Conservation (phyloP, 805 yeast species). For the Pichia sporocuriosa region DNA sequence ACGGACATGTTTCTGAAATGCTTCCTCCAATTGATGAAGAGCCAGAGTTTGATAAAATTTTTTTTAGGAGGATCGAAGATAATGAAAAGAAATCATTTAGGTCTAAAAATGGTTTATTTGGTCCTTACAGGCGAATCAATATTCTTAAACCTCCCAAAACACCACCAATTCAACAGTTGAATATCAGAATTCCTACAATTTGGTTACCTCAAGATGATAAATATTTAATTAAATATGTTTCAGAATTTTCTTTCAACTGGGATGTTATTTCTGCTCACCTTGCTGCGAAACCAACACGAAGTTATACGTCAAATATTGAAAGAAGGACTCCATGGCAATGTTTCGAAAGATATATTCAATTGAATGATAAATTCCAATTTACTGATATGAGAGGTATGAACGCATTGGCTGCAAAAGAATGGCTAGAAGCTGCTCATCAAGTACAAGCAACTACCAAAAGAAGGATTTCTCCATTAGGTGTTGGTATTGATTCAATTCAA, state of each 20-base stretch:
- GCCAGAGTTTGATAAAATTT: conserved; percentile 49
- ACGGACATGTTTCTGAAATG: conserved; percentile 58
- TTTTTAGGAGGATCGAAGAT: conserved; percentile 43
- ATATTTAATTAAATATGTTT: conserved; percentile 68
- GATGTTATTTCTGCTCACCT: conserved; percentile 79
- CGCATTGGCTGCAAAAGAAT: conserved; percentile 76
- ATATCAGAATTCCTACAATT: conserved; percentile 81
- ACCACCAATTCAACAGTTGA: conserved; percentile 74
- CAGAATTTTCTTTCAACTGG: conserved; percentile 90
- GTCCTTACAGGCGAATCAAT: conserved; percentile 50
- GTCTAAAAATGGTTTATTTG: conserved; percentile 51
- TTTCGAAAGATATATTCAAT: conserved; percentile 90
- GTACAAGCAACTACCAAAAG: conserved; percentile 85
- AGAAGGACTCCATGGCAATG: conserved; percentile 99
- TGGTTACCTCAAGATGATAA: conserved; percentile 96
- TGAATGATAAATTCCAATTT: conserved; percentile 81
- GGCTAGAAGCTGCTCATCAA: conserved; percentile 88
- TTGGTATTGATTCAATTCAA: conserved; percentile 87
- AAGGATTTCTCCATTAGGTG: conserved; percentile 86
- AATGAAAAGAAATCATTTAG: conserved; percentile 34
- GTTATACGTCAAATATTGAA: conserved; percentile 82
- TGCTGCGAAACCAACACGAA: conserved; percentile 55
- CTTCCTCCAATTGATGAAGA: conserved; percentile 60
- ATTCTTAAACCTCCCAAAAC: conserved; percentile 85
- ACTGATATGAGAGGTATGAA: conserved; percentile 82